Base-by-base conservation (phyloP, 768 basidiomycete species). In the Boletales sp. region DNA sequence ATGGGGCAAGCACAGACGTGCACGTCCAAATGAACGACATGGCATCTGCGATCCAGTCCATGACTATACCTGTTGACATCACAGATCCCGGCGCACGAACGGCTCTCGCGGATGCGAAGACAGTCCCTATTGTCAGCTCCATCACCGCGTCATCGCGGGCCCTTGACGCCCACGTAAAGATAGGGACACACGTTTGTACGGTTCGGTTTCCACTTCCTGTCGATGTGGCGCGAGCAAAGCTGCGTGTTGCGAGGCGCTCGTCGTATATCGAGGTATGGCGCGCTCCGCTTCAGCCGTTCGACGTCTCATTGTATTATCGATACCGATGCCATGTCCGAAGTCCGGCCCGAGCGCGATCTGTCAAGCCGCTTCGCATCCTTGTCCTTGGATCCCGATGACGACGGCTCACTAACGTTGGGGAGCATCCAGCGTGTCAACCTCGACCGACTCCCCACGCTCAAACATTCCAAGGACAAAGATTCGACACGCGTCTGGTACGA, bases 201-300 rank as follows among this genome's bases (percentile, higher is more conserved):
- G 48, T 81, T 10, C 45, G 42, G 1, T 79, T 71, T 44, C 80
- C 79, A 0, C 75, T 78, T 36, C 76, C 76, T 2, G 62, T 82
- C 6, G 57, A 73, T 19, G 69, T 71, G 2, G 55, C 49, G 13
- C 59, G 62, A 8, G 51, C 60, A 2, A 79, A 70, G 52, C 52
- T 75, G 12, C 71, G 78, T 1, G 51, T 82, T 17, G 81, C 81
- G 8, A 70, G 82, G 29, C 77, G 73, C 48, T 82, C 81, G 0
- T 69, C 64, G 3, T 83, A 79, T 45, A 63, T 84, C 1, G 70
- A 68, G 59, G 69, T 64, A 32, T 21, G 58, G 51, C 4, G 27
- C 9, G 9, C 24, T 43, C 1, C 14, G 24, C 5, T 24, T 24
- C 24, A 24, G 24, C 24, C 24, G 24, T 24, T 24, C 5, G 12